Conservation (phyloP, 768 basidiomycete genomes). For the Lactarius trivialis region DNA sequence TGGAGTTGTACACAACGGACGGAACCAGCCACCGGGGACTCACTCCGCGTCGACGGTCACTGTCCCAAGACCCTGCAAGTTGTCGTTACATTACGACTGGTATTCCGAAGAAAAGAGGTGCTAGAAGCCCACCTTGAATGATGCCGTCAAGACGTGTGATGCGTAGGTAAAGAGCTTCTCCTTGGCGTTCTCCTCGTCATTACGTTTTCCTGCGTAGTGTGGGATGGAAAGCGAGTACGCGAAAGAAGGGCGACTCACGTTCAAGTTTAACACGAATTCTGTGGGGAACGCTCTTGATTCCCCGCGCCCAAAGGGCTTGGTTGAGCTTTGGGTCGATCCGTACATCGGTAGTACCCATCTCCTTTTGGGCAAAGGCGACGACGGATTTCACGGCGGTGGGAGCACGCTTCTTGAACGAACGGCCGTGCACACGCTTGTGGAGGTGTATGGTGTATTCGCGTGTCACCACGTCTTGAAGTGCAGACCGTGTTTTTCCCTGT, state of each 20-base stretch:
- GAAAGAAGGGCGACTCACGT: conserved; percentile 48
- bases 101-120: conserved; percentile 14
- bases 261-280: conserved; percentile 90
- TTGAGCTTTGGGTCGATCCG: conserved; percentile 94
- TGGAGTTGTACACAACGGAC: background rate
- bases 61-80: conserved; percentile 73
- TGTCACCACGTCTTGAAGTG: conserved; percentile 95
- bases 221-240: background rate
- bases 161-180: conserved; percentile 96
- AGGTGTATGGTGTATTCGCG: conserved; percentile 99
- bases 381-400: conserved; percentile 96
- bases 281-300: conserved; percentile 91
- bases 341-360: conserved; percentile 95
- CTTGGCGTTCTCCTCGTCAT: conserved; percentile 98
- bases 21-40: conserved; percentile 18
- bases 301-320: conserved; percentile 90
- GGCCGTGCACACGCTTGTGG: conserved; percentile 89
- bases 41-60: conserved; percentile 77
- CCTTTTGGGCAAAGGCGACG: conserved; percentile 82
- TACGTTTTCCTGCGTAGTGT: conserved; percentile 72
- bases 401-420: conserved; percentile 96
- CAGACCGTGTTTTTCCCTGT: conserved; percentile 82
- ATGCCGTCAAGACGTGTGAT: conserved; percentile 62
- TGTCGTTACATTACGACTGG: conserved; percentile 15
- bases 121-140: conserved; percentile 66